Conservation (phyloP, 495 filamentous ascomycete genomes). For the Platismatia glauca region DNA sequence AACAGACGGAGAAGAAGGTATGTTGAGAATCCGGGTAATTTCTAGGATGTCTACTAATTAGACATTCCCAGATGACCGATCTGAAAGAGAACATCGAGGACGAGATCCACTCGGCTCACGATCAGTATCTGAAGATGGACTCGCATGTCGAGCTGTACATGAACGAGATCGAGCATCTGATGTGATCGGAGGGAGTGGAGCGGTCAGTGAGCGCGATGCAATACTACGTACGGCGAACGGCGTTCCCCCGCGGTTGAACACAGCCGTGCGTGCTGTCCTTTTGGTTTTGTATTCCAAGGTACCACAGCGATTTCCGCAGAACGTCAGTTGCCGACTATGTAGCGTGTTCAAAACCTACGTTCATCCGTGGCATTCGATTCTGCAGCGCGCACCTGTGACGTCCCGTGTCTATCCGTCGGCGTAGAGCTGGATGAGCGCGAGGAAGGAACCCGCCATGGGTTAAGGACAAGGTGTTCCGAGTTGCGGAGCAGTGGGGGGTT, state of each 20-base stretch:
- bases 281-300: not conserved
- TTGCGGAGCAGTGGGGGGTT: too few species aligned
- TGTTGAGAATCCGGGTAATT: conserved; percentile 9
- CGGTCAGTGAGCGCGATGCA: not conserved
- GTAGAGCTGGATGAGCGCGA: too few species aligned
- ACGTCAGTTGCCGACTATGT: too few species aligned
- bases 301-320: not conserved
- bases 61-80: conserved; percentile 72
- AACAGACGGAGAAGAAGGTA: conserved; percentile 98
- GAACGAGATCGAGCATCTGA: conserved; percentile 89
- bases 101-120: conserved; percentile 77
- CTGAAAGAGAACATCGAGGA: conserved; percentile 94
- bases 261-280: not conserved
- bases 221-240: not conserved
- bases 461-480: too few species aligned
- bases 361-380: too few species aligned
- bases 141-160: conserved; percentile 96
- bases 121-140: conserved; percentile 93
- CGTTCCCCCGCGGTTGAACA: not conserved
- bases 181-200: not conserved
- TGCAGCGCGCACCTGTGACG: too few species aligned
- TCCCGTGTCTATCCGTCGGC: too few species aligned
- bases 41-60: not conserved
- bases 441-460: too few species aligned
- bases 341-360: too few species aligned